These are phyloP conservation scores for Metschnikowia gruessii DNA, from an alignment of 805 yeast species.

Conservation along the genomic window DNA sequence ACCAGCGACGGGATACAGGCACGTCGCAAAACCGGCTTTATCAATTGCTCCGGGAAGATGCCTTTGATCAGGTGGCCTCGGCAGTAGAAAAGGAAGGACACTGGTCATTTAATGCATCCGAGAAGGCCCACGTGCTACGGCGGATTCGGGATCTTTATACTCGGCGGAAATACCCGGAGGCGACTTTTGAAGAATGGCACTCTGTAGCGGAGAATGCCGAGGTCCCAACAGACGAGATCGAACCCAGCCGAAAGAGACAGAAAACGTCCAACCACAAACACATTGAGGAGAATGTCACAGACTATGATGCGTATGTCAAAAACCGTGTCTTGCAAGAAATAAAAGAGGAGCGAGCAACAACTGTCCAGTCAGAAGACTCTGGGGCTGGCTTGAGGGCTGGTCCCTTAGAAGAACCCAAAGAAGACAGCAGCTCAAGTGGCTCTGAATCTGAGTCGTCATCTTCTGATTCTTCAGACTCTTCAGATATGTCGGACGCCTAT, in stretches of 20 bases:
- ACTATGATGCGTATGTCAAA: constrained; percentile 9
- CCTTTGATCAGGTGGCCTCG: neutral
- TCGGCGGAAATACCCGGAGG: constrained; percentile 14
- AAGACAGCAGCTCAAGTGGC: neutral
- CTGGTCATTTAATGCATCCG: constrained; percentile 11
- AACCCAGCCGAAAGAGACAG: neutral
- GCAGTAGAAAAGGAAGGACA: constrained; percentile 12
- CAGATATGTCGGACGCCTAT: no score
- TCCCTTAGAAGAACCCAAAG: neutral
- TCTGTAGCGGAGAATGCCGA: neutral
- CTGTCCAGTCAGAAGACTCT: neutral
- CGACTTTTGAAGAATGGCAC: constrained; percentile 19
- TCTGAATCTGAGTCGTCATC: neutral
- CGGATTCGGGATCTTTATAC: constrained; percentile 12
- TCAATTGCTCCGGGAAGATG: constrained; percentile 9
- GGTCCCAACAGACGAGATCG: neutral
- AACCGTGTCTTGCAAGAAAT: constrained; percentile 3
- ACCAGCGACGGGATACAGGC: constrained; percentile 6
- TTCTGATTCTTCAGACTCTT: neutral
- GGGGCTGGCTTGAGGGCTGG: neutral
- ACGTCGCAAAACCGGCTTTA: constrained; percentile 9
- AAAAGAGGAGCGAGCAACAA: neutral
- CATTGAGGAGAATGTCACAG: neutral
- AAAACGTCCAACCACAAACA: neutral
- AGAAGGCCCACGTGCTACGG: constrained; percentile 19